These are phyloP conservation scores for Aaosphaeria pasadenensis DNA, from an alignment of 2,329 filamentous ascomycete species.

Conservation along the genomic window DNA sequence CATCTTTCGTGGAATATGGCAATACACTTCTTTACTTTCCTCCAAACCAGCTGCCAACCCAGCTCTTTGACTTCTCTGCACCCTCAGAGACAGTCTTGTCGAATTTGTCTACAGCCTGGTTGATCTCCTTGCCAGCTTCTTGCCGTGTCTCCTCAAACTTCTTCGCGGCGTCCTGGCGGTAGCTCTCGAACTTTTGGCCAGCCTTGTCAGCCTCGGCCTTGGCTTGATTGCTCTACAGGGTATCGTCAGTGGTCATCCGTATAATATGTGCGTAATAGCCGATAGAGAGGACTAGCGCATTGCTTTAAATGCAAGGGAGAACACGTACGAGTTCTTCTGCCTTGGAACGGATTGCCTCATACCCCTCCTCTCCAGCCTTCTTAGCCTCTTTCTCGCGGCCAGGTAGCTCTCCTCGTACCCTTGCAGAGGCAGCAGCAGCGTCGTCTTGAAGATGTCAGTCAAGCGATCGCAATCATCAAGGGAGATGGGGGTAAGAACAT, in stretches of 20 bases:
- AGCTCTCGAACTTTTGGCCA: constrained; percentile 57
- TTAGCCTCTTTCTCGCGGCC: constrained; percentile 61
- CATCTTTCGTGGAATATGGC: neutral
- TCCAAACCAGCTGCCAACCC: constrained; percentile 83
- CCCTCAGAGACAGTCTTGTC: constrained; percentile 79
- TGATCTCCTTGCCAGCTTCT: constrained; percentile 56
- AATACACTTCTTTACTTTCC: constrained; percentile 35
- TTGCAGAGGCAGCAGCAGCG: constrained; percentile 64
- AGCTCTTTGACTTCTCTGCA: constrained; percentile 78
- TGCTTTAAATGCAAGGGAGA: neutral
- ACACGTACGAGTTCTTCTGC: constrained; percentile 36
- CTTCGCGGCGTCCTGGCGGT: constrained; percentile 56
- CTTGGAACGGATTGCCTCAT: constrained; percentile 44
- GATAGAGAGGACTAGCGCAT: neutral
- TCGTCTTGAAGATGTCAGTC: constrained; percentile 60
- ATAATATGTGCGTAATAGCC: neutral
- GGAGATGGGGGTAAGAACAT: constrained; percentile 31
- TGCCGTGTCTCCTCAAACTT: constrained; percentile 62
- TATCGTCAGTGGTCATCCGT: neutral
- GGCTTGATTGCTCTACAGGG: constrained; percentile 20
- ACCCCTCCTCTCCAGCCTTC: constrained; percentile 57
- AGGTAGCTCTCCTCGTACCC: constrained; percentile 64
- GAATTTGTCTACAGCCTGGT: constrained; percentile 66
- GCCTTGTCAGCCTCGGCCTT: constrained; percentile 58
- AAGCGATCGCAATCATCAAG: neutral